A percentile compares a stretch with the other conserved stretches of the same genome.
phyloP scores from a whole-genome alignment of 306 rosid genomes.

The Urtica urens region DNA sequence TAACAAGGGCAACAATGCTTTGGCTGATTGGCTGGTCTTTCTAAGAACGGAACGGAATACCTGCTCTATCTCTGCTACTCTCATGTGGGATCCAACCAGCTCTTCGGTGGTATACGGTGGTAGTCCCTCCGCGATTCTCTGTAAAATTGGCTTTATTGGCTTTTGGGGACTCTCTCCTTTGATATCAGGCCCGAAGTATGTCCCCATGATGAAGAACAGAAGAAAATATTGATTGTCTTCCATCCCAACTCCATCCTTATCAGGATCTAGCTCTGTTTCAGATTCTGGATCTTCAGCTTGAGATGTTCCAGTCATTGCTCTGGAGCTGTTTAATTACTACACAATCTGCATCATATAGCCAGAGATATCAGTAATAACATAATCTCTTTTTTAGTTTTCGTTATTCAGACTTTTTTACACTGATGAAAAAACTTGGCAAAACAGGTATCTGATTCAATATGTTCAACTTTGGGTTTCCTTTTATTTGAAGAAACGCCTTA shows the following conservation, averaged over 20 bases:
- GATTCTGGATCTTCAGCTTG: conserved; percentile 13
- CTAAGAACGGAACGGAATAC: conserved; percentile 34
- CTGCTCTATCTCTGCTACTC: conserved; percentile 29
- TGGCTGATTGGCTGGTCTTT: conserved; percentile 36
- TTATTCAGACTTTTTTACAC: too few species aligned
- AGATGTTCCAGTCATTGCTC: conserved; percentile 13
- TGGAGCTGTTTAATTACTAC: too few species aligned
- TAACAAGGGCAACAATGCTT: conserved; percentile 20
- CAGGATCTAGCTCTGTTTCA: conserved; percentile 3
- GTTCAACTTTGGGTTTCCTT: too few species aligned
- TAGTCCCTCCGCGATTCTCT: conserved; percentile 50
- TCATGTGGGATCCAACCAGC: conserved; percentile 30
- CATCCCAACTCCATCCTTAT: conserved; percentile 7
- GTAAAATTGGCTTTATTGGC: conserved; percentile 45
- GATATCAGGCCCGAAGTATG: conserved; percentile 54
- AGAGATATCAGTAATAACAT: too few species aligned
- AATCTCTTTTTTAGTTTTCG: too few species aligned
- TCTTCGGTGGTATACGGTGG: conserved; percentile 46
- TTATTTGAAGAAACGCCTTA: too few species aligned
- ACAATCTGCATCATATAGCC: too few species aligned
- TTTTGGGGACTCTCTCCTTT: conserved; percentile 27
- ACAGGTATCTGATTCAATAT: too few species aligned
- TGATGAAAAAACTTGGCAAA: too few species aligned
- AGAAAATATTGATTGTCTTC: conserved; percentile 30
- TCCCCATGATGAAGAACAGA: conserved; percentile 44